Conservation (phyloP, 345 rosid species). For the Ailanthus altissimus region DNA sequence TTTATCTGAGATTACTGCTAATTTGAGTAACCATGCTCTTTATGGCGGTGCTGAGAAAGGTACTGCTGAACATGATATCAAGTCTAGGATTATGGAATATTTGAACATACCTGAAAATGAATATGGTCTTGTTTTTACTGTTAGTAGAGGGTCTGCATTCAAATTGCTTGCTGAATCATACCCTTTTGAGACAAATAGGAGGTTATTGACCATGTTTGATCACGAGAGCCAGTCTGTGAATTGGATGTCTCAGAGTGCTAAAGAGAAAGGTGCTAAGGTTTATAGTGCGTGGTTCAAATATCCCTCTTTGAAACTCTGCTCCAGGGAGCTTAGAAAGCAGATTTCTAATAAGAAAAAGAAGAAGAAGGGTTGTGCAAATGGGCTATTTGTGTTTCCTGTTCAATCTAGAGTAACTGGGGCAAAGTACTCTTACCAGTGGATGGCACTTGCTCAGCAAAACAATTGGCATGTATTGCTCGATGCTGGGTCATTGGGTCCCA, state of each 20-base stretch:
- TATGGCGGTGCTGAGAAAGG: constrained; percentile 83
- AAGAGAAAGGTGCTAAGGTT: constrained; percentile 81
- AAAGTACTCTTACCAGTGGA: constrained; percentile 90
- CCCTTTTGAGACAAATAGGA: constrained; percentile 72
- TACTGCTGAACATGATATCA: constrained; percentile 76
- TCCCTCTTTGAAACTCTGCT: constrained; percentile 82
- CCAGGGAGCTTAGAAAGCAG: constrained; percentile 75
- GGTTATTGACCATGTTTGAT: constrained; percentile 81
- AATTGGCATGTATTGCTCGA: constrained; percentile 84
- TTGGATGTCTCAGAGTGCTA: constrained; percentile 88
- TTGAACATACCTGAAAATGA: constrained; percentile 84
- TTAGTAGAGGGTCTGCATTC: constrained; percentile 88
- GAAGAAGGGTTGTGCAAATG: constrained; percentile 78
- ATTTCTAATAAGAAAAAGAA: constrained; percentile 70
- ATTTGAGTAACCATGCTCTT: constrained; percentile 80
- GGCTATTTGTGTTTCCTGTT: constrained; percentile 82
- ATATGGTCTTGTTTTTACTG: constrained; percentile 86
- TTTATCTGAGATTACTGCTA: constrained; percentile 83
- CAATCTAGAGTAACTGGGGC: constrained; percentile 85
- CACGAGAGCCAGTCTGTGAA: constrained; percentile 93
- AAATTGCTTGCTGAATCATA: constrained; percentile 79
- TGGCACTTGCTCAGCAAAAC: constrained; percentile 84
- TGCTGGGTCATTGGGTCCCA: constrained; percentile 83
- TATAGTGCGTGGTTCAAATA: constrained; percentile 90
- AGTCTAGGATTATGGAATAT: constrained; percentile 78